Evolutionary conservation across 1,284 basidiomycete genomes (phyloP).

Genomic region (Rhodotorula sp.): DNA sequence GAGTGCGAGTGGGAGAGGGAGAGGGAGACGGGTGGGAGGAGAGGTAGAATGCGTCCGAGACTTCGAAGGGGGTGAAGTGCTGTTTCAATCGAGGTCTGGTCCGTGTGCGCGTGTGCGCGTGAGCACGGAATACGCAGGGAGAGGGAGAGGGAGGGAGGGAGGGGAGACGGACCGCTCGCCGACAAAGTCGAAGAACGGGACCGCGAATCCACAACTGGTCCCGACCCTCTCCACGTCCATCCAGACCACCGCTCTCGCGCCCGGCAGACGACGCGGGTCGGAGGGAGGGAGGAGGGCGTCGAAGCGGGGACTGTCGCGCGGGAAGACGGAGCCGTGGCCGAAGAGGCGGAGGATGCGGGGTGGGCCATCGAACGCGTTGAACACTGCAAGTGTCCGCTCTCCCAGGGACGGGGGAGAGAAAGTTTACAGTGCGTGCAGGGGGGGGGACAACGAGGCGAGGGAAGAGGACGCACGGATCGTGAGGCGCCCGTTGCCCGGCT

Average conservation of each 20-base stretch:
- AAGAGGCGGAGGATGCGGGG: constrained; percentile 38
- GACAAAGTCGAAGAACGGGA: constrained; percentile 37
- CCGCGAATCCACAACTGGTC: constrained; percentile 35
- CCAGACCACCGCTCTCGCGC: constrained; percentile 37
- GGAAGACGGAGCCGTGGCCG: constrained; percentile 36
- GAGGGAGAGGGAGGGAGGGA: neutral
- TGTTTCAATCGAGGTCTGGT: constrained; percentile 1
- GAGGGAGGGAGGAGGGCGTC: constrained; percentile 9
- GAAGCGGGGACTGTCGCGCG: constrained; percentile 31
- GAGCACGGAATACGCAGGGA: neutral
- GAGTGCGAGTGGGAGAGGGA: neutral
- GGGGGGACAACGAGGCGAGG: neutral
- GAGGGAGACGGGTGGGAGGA: neutral
- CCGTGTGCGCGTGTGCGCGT: too few species aligned
- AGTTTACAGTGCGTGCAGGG: neutral
- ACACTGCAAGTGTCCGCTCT: too few species aligned
- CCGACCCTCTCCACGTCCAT: constrained; percentile 40
- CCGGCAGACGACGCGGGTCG: constrained; percentile 24
- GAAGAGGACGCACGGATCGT: neutral
- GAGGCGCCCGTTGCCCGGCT: neutral
- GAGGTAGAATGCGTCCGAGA: too few species aligned
- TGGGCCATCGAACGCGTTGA: constrained; percentile 36
- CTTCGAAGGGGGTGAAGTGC: neutral
- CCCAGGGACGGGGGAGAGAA: too few species aligned
- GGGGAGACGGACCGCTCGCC: constrained; percentile 23